Evolutionary conservation across 805 yeast species (phyloP).

Genomic region (Myxozyma sirexii): DNA sequence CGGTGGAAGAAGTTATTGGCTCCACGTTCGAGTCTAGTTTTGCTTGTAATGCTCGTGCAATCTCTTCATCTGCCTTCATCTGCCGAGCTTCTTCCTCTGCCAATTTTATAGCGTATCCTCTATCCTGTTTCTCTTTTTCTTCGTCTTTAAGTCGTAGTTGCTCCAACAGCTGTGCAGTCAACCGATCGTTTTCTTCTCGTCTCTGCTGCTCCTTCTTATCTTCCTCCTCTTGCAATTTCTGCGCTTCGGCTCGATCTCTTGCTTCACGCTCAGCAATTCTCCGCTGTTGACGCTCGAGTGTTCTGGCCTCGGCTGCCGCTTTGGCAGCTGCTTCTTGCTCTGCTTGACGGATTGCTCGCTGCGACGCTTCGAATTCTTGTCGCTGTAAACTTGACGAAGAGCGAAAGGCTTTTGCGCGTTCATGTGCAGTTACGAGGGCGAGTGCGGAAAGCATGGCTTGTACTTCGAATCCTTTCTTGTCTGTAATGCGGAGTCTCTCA

Average conservation of each 20-base stretch:
- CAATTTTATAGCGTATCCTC: not conserved
- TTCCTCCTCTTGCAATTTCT: not conserved
- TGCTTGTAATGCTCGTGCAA: not conserved
- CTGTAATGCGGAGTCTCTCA: not conserved
- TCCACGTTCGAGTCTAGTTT: not conserved
- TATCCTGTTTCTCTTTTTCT: not conserved
- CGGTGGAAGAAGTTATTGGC: not conserved
- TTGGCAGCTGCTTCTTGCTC: not conserved
- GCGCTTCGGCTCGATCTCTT: not conserved
- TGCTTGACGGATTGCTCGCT: not conserved
- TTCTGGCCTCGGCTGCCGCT: not conserved
- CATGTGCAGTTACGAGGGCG: constrained; percentile 1
- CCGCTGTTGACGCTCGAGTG: not conserved
- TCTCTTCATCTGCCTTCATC: not conserved
- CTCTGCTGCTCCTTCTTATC: not conserved
- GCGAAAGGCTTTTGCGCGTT: not conserved
- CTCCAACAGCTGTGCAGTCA: not conserved
- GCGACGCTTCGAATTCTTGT: not conserved
- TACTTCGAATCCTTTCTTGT: constrained; percentile 12
- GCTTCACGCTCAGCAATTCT: not conserved
- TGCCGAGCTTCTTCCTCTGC: not conserved
- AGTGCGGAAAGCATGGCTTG: constrained; percentile 4
- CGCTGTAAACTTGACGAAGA: not conserved
- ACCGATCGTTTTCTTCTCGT: not conserved
- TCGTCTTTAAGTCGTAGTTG: not conserved